Evolutionary conservation across 805 yeast species (phyloP), one percentile per base, ranked within the genome.

Genomic region (Myxozyma udenii): DNA sequence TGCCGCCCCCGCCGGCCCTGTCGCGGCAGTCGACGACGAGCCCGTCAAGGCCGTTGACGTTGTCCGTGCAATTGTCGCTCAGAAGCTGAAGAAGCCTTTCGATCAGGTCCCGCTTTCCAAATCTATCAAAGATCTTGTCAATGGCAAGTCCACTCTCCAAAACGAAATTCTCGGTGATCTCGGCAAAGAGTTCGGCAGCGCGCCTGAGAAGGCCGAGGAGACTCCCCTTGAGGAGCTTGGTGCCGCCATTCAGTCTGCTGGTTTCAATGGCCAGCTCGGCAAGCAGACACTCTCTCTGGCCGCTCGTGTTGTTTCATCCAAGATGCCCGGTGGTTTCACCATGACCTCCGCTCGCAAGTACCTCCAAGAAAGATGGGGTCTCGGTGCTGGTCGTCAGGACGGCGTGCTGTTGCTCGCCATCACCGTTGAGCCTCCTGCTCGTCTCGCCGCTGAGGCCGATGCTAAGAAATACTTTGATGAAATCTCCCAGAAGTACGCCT

Each of bases 271-370:
- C 62, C 78, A 81, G 60, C 79, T 93, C 61, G 99, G 99, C 70
- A 93, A 93, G 71, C 95, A 90, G 66, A 85, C 98, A 1, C 74
- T 89, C 35, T 85, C 96, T 25, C 78, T 93, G 65, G 77, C 91
- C 58, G 87, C 95, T 58, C 84, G 97, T 74, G 78, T 93, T 66
- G 85, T 90, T 76, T 83, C 98, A 9, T 85, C 97, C 25, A 93
- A 93, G 76, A 93, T 93, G 98, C 98, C 99, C 48, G 99, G 99
- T 79, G 99, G 99, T 19, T 93, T 91, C 73, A 85, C 95, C 43
- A 84, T 91, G 63, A 84, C 96, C 57, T 76, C 79, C 60, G 95
- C 96, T 46, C 85, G 97, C 77, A 88, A 90, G 71, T 87, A 93
- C 74, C 80, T 93, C 69, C 90, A 86, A 74, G 68, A 90, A 41